These are phyloP conservation scores for Inonotus obliquus DNA, from an alignment of 1,284 basidiomycete species.

Conservation along the genomic window DNA sequence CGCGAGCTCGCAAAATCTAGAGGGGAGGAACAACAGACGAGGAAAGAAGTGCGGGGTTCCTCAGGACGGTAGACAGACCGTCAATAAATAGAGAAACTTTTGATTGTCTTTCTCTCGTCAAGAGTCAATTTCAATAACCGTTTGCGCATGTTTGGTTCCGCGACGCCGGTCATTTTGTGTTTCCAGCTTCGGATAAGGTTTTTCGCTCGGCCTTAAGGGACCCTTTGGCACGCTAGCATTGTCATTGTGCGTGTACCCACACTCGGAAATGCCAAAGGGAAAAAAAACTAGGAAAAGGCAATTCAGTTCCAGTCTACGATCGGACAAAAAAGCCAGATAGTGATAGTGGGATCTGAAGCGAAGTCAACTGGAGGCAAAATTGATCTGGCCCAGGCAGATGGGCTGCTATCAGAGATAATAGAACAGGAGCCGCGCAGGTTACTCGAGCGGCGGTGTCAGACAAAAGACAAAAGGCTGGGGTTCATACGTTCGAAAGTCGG, in stretches of 20 bases:
- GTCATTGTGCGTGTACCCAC: not conserved
- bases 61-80: not conserved
- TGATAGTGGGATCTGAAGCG: conserved; percentile 1
- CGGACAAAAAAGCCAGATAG: conserved; percentile 14
- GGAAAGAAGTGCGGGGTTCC: not conserved
- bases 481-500: not conserved
- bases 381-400: not conserved
- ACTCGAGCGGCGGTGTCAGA: conserved; percentile 10
- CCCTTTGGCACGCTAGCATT: not conserved
- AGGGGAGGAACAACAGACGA: not conserved
- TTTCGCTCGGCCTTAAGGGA: not conserved
- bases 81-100: conserved; percentile 8
- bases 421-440: not conserved
- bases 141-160: conserved; percentile 7
- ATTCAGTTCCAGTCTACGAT: not conserved
- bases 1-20: not conserved
- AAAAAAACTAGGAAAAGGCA: not conserved
- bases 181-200: not conserved
- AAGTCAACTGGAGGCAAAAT: conserved; percentile 3
- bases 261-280: not conserved
- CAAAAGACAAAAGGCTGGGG: conserved; percentile 14
- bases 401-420: conserved; percentile 7
- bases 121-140: not conserved
- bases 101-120: conserved; percentile 11
- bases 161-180: not conserved